Base-by-base conservation (phyloP, 352 stramenopile genomes). In the Globisporangium emineosum region DNA sequence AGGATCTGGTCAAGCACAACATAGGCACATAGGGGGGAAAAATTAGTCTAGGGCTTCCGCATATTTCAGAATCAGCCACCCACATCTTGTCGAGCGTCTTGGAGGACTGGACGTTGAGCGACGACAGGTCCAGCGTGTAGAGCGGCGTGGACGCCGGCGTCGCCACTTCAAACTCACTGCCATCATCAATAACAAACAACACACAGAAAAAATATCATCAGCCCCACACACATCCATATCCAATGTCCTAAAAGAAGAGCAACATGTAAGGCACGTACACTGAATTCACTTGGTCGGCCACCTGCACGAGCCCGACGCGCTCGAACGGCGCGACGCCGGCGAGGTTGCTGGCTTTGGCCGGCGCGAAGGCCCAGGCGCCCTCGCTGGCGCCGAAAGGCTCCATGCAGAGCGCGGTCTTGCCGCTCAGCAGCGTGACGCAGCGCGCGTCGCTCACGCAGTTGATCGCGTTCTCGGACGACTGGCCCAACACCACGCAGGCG, bases 381-480 rank as follows among this genome's bases (percentile, higher is more conserved):
- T 69, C 63, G 42, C 51, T 65, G 7, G 66, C 74, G 32, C 45
- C 55, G 65, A 92, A 92, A 25, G 81, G 69, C 45, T 86, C 70
- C 55, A 90, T 73, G 59, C 83, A 92, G 29, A 90, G 69, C 42
- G 81, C 81, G 29, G 83, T 78, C 65, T 83, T 77, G 27, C 83
- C 83, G 35, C 63, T 90, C n/a, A 73, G 85, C 45, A 92, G 71
- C 57, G 78, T 89, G 49, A 81, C 69, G 66, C 83, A 92, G 53
- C 75, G 78, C 58, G 73, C 83, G 65, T 92, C 77, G 71, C 88
- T 90, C 49, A 90, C 78, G 57, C 83, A 92, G 72, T 90, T 76
- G 71, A 92, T 89, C 47, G 62, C 56, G 59, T 83, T 86, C 19
- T 67, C 60, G 27, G 78, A 82, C 25, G 81, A 83, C 60, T 83